Base-by-base conservation (phyloP, 1,284 basidiomycete species). In the Bjerkandera adusta region DNA sequence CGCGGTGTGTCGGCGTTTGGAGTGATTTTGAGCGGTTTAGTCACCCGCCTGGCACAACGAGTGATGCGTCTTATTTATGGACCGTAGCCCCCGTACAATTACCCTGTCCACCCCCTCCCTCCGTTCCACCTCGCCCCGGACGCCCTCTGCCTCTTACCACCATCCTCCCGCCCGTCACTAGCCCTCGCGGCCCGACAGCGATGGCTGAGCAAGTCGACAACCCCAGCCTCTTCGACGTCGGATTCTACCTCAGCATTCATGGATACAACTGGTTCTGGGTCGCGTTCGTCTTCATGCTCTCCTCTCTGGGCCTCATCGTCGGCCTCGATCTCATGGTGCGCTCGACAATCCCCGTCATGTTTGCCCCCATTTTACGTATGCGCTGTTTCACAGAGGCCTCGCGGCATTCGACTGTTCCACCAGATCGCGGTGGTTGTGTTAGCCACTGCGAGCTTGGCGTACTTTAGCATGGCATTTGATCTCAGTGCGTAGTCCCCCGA, bases 201-300 rank as follows among this genome's bases (percentile, higher is more conserved):
- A 48, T 48, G 47, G 42, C 47, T 15, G 30, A n/a, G n/a, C n/a
- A n/a, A n/a, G n/a, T n/a, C n/a, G n/a, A n/a, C n/a, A n/a, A n/a
- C 46, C 51, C 51, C 13, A 73, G 72, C 55, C 71, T 69, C 0
- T 65, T 67, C 15, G 64, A 51, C n/a, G 69, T 68, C 39, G 56
- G 63, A 35, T 51, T 59, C 41, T 68, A 75, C 55, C 67, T 75
- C 55, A 67, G 65, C 36, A 59, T 59, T 1, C 57, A 64, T 47
- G 71, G 63, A 4, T 72, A 76, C 1, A 68, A 79, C 60, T 83
- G 71, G 71, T 68, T 79, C 27, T 81, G 79, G 72, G 66, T 76
- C 1, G 77, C 77, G 24, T 77, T 77, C 50, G 68, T 73, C n/a
- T 49, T 77, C 51, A 74, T 78, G 68, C 50, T 67, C 16, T 39